These are phyloP conservation scores for Brachypodium distachyon DNA, from an alignment of 202 grass and related monocot species.

Conservation along the genomic window DNA sequence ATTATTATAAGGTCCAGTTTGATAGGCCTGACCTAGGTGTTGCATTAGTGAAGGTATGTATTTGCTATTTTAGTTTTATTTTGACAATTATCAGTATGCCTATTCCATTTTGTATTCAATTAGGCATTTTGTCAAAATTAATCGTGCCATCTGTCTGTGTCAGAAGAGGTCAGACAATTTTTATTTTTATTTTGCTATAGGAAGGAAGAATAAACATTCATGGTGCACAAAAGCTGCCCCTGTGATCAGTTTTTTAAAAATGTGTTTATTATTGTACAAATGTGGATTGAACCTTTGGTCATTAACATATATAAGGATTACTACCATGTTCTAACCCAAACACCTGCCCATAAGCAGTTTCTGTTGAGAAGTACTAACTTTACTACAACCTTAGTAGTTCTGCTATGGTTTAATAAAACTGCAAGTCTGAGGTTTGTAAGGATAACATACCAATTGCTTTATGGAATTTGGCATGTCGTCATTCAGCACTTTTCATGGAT, in stretches of 20 bases:
- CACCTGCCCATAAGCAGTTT: not conserved
- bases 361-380: not conserved
- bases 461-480: not conserved
- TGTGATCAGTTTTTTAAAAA: not conserved
- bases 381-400: not conserved
- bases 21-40: conserved; percentile 44
- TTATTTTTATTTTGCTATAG: not conserved
- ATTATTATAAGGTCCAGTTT: conserved; percentile 59
- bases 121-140: not conserved
- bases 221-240: not conserved
- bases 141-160: not conserved
- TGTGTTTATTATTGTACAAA: not conserved
- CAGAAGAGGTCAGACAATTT: not conserved
- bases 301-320: not conserved
- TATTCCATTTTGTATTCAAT: not conserved
- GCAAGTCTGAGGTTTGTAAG: not conserved
- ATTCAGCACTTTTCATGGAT: not conserved
- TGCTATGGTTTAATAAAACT: not conserved
- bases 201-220: not conserved
- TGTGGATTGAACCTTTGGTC: not conserved
- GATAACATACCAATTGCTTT: conserved; percentile 3
- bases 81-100: not conserved
- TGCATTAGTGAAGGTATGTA: conserved; percentile 51
- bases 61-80: conserved; percentile 11
- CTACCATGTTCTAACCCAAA: not conserved